Base-by-base conservation (phyloP, 352 stramenopile genomes). In the Phytophthora sansomeana region DNA sequence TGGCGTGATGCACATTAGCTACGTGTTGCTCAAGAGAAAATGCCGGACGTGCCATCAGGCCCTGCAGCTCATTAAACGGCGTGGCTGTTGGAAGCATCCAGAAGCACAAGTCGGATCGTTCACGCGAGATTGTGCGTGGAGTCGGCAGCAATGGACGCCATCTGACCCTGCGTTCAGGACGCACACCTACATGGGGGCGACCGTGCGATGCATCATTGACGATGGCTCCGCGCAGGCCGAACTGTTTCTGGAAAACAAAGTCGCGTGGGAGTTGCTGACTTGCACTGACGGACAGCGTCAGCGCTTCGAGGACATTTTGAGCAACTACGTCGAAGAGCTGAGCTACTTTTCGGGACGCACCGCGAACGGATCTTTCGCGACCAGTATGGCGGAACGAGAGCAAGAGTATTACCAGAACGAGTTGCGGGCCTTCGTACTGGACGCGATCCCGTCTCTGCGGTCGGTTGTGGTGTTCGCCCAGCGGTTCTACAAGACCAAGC, bases 171-270 rank as follows among this genome's bases (percentile, higher is more conserved):
- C 56, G 0, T 80, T 92, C 44, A 56, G 43, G 6, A 38, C 58
- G 6, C 63, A 63, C 13, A 91, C 80, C 6, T 77, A 75, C 24
- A 58, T 92, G 56, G 74, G 62, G 11, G 77, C 72, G 26, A 83
- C 68, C 0, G 57, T 73, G 44, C 81, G 86, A 0, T 90, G 88
- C 47, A 73, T 93, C 53, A 68, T 93, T 38, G 88, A 96, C 52
- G 88, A 96, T 41, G 84, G 85, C 0, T 92, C 83, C 0, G 88
- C 74, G 0, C 88, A 96, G 62, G 82, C 76, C 7, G 88, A 96
- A 62, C 44, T 96, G 1, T 91, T 91, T 46, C 19, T 85, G 13
- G 81, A 93, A 47, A 82, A 90, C 21, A 77, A 89, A 4, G 71
- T 87, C 7, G 85, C 77, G 42, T 96, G 85, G 88, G 80, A 93